Base-by-base conservation (phyloP, 495 filamentous ascomycete genomes). In the Hyphodiscus hymeniophilus region DNA sequence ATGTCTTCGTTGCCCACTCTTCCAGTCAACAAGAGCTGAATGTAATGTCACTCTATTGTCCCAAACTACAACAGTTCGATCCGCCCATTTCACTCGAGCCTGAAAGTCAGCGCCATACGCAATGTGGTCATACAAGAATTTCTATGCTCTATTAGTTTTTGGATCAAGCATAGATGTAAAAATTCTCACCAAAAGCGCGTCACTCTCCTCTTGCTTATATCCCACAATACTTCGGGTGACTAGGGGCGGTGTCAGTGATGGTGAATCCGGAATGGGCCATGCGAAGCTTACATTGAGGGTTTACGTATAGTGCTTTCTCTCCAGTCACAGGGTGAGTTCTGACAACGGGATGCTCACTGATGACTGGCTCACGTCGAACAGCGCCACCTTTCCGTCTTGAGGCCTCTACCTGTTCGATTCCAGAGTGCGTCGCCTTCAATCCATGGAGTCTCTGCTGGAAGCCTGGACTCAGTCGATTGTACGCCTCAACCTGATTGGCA, bases 81-180 rank as follows among this genome's bases (percentile, higher is more conserved):
- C 75, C 53, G 84, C 76, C 88, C 88, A 95, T 54, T 83, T 80
- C 40, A 96, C 80, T n/a, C 90, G 73, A 7, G 79, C 81, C 57
- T 96, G 90, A 72, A 92, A 90, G 66, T 95, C 89, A 55, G 83
- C 79, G 13, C 89, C 85, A 20, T 73, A 79, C 3, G 83, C 77
- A 32, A 94, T 81, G 60, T 95, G 89, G 62, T 91, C 80, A 68
- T 86, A 92, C 10, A 96, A 69, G 69, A 94, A 95, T 56, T 92
- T 89, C 51, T 92, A 69, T 15, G 91, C 66, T n/a, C 67, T 71
- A 43, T 92, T 82, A 32, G 81, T 56, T 90, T 87, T 84, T 60
- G 81, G 79, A 63, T 18, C 2, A 16, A 20, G 20, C 13, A 24
- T n/a, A 20, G 13, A 8, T 13, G 12, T 7, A 35, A 21, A 13